These are phyloP conservation scores for Pyricularia pennisetigena DNA, from an alignment of 2,329 filamentous ascomycete species.

Conservation along the genomic window DNA sequence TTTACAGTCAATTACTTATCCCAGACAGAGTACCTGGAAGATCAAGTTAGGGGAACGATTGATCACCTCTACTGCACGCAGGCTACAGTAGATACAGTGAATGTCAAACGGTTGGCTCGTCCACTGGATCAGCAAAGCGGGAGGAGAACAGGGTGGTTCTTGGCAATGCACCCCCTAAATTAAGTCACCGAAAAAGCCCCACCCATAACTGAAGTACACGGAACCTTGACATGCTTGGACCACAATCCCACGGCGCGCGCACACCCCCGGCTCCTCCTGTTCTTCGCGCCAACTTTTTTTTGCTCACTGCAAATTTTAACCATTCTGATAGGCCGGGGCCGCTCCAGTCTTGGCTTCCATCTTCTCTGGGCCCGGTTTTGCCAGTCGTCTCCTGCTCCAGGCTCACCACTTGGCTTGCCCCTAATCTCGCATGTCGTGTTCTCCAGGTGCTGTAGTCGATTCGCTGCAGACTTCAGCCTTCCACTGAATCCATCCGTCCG, in stretches of 20 bases:
- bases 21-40: background rate
- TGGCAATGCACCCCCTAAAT: slow-evolving; percentile 3
- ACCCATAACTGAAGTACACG: background rate
- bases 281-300: background rate
- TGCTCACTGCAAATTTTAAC: slow-evolving; percentile 2
- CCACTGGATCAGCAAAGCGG: background rate
- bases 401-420: background rate
- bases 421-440: background rate
- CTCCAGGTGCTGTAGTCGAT: background rate
- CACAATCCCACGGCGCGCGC: background rate
- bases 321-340: slow-evolving; percentile 2
- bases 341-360: background rate
- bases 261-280: background rate
- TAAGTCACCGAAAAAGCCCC: slow-evolving; percentile 1
- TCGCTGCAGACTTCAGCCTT: background rate
- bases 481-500: background rate
- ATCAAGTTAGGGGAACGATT: too few species aligned
- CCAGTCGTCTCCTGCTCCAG: background rate
- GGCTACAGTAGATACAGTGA: background rate
- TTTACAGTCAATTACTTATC: background rate
- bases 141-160: background rate
- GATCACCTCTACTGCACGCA: too few species aligned
- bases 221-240: background rate
- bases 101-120: background rate
- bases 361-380: background rate